Conservation (phyloP, 202 grass and related monocot genomes). For the Elaeis oleifera region DNA sequence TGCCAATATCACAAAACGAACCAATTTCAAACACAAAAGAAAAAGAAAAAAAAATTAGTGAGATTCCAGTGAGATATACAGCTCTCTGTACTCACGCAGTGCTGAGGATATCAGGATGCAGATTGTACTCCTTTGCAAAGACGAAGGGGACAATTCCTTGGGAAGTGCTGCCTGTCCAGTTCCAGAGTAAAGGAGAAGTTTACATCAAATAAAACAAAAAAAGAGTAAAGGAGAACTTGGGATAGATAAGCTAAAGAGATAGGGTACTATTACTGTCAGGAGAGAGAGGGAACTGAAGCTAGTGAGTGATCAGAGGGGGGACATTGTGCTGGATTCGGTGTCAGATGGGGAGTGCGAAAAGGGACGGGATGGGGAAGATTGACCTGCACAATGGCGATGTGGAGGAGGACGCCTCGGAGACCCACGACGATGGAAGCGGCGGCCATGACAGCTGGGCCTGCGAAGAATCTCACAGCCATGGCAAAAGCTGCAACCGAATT, state of each 20-base stretch:
- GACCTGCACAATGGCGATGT: constrained; percentile 26
- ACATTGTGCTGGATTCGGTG: too few species aligned
- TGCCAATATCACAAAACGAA: not conserved
- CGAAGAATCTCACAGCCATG: constrained; percentile 9
- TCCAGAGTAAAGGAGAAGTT: not conserved
- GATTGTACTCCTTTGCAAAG: constrained; percentile 12
- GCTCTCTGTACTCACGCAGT: constrained; percentile 4
- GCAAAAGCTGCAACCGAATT: not conserved
- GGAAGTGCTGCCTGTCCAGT: constrained; percentile 66
- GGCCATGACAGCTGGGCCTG: constrained; percentile 8
- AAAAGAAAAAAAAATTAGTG: not conserved
- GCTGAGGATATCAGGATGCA: constrained; percentile 8
- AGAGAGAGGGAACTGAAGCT: too few species aligned
- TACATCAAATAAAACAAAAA: too few species aligned
- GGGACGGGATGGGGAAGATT: too few species aligned
- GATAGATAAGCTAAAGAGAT: not conserved
- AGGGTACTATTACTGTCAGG: not conserved
- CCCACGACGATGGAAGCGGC: constrained; percentile 2
- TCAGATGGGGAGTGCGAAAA: too few species aligned
- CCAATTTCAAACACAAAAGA: constrained; percentile 1
- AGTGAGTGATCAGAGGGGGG: too few species aligned
- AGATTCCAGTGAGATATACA: not conserved
- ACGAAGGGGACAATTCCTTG: constrained; percentile 47
- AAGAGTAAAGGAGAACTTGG: not conserved
- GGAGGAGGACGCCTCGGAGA: constrained; percentile 1